These are phyloP conservation scores for Brassica balearica DNA, from an alignment of 441 rosid genomes.

Conservation along the genomic window DNA sequence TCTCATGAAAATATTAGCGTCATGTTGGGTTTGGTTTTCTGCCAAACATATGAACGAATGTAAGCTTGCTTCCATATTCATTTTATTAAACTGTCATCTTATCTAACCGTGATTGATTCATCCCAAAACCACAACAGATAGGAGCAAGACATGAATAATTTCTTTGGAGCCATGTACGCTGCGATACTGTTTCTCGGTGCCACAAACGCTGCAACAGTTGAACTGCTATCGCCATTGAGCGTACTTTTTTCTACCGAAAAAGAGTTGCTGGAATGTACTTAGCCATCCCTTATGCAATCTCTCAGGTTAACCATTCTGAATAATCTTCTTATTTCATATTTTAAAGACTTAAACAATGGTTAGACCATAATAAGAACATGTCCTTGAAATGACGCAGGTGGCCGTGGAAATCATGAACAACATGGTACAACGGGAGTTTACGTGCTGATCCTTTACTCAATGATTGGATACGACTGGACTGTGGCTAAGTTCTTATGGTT, in stretches of 20 bases:
- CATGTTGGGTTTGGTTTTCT: conserved; percentile 79
- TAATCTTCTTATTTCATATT: background rate
- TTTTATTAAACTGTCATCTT: background rate
- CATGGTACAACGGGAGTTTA: conserved; percentile 58
- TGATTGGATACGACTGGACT: conserved; percentile 76
- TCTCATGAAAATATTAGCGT: conserved; percentile 62
- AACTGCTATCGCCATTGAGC: conserved; percentile 71
- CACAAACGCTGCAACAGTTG: conserved; percentile 68
- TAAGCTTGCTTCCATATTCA: conserved; percentile 29
- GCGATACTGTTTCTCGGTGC: conserved; percentile 84
- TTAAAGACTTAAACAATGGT: background rate
- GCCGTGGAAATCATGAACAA: conserved; percentile 68
- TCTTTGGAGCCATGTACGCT: conserved; percentile 83
- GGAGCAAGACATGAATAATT: conserved; percentile 70
- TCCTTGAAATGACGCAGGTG: conserved; percentile 55
- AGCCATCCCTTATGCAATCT: conserved; percentile 76
- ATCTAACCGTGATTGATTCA: background rate
- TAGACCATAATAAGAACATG: background rate
- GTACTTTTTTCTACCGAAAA: conserved; percentile 88
- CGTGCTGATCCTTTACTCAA: conserved; percentile 61
- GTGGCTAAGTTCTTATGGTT: conserved; percentile 65
- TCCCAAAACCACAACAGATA: conserved; percentile 44
- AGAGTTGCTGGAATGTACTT: conserved; percentile 89
- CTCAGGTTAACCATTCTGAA: conserved; percentile 56
- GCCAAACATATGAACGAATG: conserved; percentile 70